Conservation (phyloP, 2,329 filamentous ascomycete species). For the Trichoderma citrinoviride region DNA sequence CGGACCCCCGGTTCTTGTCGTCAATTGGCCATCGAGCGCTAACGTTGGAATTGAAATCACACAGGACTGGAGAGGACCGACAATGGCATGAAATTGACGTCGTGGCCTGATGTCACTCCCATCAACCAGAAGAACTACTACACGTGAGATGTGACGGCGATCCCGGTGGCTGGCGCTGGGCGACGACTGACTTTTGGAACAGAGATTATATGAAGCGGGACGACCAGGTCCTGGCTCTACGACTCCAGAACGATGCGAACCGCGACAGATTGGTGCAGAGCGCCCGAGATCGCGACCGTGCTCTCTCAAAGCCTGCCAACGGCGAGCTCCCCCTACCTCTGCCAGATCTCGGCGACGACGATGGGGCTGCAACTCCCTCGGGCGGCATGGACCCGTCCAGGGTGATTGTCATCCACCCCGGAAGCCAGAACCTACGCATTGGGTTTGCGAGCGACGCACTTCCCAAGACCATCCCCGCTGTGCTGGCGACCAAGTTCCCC, state of each 20-base stretch:
- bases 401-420: constrained; percentile 91
- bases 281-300: constrained; percentile 84
- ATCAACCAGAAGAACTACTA: constrained; percentile 99
- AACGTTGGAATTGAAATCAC: not conserved
- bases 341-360: constrained; percentile 58
- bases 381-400: constrained; percentile 75
- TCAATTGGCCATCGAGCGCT: not conserved
- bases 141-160: constrained; percentile 55
- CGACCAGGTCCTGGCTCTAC: constrained; percentile 87
- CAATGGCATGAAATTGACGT: constrained; percentile 95
- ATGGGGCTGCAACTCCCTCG: constrained; percentile 52
- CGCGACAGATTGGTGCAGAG: constrained; percentile 79
- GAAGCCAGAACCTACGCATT: constrained; percentile 92
- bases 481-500: constrained; percentile 74
- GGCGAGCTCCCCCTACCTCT: constrained; percentile 62
- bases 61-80: constrained; percentile 91
- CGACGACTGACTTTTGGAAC: constrained; percentile 24
- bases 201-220: constrained; percentile 98
- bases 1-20: not conserved
- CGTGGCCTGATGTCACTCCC: constrained; percentile 85
- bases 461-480: constrained; percentile 91
- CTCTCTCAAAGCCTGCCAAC: constrained; percentile 71
- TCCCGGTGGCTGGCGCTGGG: constrained; percentile 7
- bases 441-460: constrained; percentile 94
- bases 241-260: constrained; percentile 83